phyloP scores from a whole-genome alignment of 768 basidiomycete species.

The Rhodotorula graminis region DNA sequence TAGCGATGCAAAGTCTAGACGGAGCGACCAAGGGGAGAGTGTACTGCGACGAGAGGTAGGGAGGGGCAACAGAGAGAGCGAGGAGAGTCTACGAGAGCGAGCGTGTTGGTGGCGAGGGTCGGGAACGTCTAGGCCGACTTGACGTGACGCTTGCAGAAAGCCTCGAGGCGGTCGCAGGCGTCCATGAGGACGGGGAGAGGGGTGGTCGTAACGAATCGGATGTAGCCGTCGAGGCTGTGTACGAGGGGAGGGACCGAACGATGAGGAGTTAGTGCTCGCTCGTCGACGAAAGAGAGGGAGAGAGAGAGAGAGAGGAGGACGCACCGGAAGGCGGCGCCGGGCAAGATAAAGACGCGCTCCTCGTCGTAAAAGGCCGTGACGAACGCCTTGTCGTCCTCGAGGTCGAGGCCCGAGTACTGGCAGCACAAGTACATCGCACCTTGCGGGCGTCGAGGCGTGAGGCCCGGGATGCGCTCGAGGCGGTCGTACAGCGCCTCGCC shows the following conservation, averaged over 20 bases:
- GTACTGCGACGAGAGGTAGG: no score
- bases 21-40: no score
- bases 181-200: constrained; percentile 29
- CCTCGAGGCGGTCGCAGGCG: constrained; percentile 36
- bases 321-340: constrained; percentile 25
- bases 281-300: no score
- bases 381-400: constrained; percentile 32
- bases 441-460: constrained; percentile 23
- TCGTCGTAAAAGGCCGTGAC: constrained; percentile 25
- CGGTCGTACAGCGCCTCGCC: constrained; percentile 20
- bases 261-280: neutral
- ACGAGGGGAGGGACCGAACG: no score
- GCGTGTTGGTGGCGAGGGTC: neutral
- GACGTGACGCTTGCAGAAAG: constrained; percentile 34
- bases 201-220: constrained; percentile 39
- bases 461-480: constrained; percentile 28
- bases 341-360: constrained; percentile 36
- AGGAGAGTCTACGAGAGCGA: neutral
- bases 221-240: constrained; percentile 23
- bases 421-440: constrained; percentile 36
- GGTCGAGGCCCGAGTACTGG: constrained; percentile 14
- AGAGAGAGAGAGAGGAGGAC: neutral
- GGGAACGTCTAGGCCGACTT: neutral
- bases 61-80: neutral
- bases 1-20: no score